Conservation (phyloP, 768 basidiomycete genomes). For the Boletus sp. region DNA sequence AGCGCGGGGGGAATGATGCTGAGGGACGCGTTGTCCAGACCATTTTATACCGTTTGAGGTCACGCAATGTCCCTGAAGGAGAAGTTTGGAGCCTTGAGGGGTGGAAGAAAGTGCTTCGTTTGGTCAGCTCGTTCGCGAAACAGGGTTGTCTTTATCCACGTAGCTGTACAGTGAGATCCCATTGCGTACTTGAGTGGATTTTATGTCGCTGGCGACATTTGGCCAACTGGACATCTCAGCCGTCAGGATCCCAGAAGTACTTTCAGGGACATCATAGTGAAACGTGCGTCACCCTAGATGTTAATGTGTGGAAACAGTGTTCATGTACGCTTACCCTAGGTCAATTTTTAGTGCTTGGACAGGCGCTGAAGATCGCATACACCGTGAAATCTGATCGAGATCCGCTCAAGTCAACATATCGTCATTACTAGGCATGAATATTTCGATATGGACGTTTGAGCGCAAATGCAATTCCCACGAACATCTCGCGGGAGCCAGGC, state of each 20-base stretch:
- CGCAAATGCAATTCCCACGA: neutral
- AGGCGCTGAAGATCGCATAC: neutral
- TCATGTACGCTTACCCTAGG: neutral
- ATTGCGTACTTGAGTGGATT: too few species aligned
- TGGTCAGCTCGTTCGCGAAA: neutral
- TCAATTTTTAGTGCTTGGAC: neutral
- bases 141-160: neutral
- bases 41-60: constrained; percentile 6
- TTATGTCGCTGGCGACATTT: too few species aligned
- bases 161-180: too few species aligned
- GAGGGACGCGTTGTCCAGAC: neutral
- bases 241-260: neutral
- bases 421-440: neutral
- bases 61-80: neutral
- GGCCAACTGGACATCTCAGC: too few species aligned
- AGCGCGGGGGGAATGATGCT: neutral
- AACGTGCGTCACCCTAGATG: neutral
- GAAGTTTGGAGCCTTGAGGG: neutral
- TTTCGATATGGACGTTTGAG: neutral
- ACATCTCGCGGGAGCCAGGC: neutral
- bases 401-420: neutral
- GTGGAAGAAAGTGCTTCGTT: neutral
- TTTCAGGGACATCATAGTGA: neutral
- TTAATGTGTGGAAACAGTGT: neutral
- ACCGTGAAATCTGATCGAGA: neutral